Evolutionary conservation across 345 rosid genomes (phyloP), one percentile per base, ranked within the genome.

Genomic region (Dovyalis caffra): DNA sequence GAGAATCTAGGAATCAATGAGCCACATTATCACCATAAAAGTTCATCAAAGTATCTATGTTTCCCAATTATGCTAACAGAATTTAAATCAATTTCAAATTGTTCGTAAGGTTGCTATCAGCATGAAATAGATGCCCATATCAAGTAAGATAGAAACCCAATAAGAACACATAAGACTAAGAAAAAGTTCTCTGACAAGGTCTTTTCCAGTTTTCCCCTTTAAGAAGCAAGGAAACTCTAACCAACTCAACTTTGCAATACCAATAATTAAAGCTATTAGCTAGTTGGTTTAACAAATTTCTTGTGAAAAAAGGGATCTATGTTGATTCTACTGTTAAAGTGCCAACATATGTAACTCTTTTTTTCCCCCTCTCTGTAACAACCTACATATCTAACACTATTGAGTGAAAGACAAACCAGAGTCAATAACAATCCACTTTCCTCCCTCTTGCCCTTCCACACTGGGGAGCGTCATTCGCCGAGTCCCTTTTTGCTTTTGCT

Each of bases 351-450:
- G 23, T 6, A 51, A 51, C 57, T 21, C 5, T 51, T 21, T 9
- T 38, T 38, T 38, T 38, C 11, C 2, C 10, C 10, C 3, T 34
- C 10, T 20, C 57, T 6, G 57, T 21, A 21, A n/a, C 25, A 21
- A n/a, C 23, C 23, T 51, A 29, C 38, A 14, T 4, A 18, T 33
- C 16, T 57, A 65, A 60, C 56, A 68, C 14, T 16, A 10, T 20
- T 60, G 37, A 77, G 53, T 18, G 15, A 9, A 76, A 66, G 72
- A 77, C 90, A 56, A 61, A 95, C 98, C 98, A 2, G 90, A 93
- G 80, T 91, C 97, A 2, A 93, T 68, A 4, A 95, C 90, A 47
- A 95, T 82, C 98, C 99, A 95, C 74, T 93, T 93, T 65, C 92
- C 97, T 28, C 85, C 85, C 70, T 88, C 87, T 69, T 81, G 85